These are phyloP conservation scores for Xylaria sp. DNA, from an alignment of 2,329 filamentous ascomycete genomes.

Conservation along the genomic window DNA sequence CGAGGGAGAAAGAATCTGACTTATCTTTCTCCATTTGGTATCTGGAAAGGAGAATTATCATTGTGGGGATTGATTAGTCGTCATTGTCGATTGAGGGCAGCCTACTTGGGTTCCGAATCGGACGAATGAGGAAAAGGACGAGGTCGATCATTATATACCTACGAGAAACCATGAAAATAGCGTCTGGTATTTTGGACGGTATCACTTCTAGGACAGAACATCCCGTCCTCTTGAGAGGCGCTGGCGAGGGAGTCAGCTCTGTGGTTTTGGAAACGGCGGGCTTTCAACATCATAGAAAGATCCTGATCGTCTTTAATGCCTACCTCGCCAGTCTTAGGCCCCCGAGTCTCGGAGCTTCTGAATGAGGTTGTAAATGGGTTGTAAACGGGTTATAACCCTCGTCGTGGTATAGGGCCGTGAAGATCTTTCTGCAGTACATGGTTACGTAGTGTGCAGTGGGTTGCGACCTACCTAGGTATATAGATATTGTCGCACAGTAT, in stretches of 20 bases:
- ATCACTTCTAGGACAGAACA: neutral
- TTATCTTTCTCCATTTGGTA: too few relatives aligned
- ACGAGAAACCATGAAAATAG: neutral
- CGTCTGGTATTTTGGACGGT: too few relatives aligned
- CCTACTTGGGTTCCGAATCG: neutral
- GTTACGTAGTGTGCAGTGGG: slow-evolving; percentile 28
- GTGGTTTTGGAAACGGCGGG: neutral
- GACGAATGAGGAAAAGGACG: neutral
- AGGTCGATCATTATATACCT: neutral
- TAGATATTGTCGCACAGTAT: slow-evolving; percentile 1
- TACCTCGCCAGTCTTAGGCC: too few relatives aligned
- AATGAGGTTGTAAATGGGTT: too few relatives aligned
- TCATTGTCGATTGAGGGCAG: neutral
- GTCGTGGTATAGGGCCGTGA: too few relatives aligned
- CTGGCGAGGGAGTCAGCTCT: neutral
- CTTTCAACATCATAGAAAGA: too few relatives aligned
- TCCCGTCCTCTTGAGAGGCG: neutral
- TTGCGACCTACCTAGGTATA: slow-evolving; percentile 6
- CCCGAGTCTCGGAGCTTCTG: too few relatives aligned
- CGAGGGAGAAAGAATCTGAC: neutral
- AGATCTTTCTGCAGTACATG: slow-evolving; percentile 2
- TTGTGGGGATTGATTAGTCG: neutral
- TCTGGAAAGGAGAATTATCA: neutral
- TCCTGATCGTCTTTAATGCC: too few relatives aligned
- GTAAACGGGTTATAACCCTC: too few relatives aligned